Evolutionary conservation across 441 rosid species (phyloP).

Genomic region (Euphorbia schlechtendalii): DNA sequence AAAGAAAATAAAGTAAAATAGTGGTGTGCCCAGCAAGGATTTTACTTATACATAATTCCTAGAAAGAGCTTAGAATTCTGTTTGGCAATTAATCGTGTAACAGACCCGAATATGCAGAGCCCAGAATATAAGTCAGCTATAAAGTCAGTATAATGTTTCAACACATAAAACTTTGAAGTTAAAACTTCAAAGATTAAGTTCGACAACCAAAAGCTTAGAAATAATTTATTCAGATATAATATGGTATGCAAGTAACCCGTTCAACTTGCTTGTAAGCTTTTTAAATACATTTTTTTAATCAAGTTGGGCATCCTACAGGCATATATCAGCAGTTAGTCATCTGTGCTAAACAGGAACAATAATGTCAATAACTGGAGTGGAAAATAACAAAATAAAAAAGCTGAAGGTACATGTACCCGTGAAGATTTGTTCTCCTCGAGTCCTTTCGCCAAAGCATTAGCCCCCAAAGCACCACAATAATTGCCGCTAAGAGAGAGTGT

Average conservation of each 20-base stretch:
- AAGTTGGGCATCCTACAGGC: background rate
- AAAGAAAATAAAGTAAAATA: too few species aligned
- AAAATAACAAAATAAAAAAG: conserved; percentile 2
- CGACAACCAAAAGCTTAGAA: background rate
- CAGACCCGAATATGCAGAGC: background rate
- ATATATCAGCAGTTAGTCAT: conserved; percentile 3
- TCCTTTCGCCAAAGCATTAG: conserved; percentile 92
- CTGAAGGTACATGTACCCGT: conserved; percentile 38
- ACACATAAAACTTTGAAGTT: background rate
- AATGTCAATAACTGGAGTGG: background rate
- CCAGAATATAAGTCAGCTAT: background rate
- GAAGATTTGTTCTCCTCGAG: conserved; percentile 81
- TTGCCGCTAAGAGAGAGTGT: conserved; percentile 60
- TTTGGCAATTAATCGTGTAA: background rate
- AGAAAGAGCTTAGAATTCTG: background rate
- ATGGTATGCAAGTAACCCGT: background rate
- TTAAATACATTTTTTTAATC: background rate
- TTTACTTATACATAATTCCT: background rate
- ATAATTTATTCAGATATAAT: too few species aligned
- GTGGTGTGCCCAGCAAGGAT: too few species aligned
- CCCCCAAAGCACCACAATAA: conserved; percentile 94
- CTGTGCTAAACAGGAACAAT: conserved; percentile 2
- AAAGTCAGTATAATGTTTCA: background rate
- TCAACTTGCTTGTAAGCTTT: background rate
- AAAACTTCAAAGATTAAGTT: background rate